A percentile compares a stretch with the other conserved stretches of the same genome.
These are phyloP conservation scores for Helianthus annuus DNA, from an alignment of 129 eudicot species.

Conservation along the genomic window DNA sequence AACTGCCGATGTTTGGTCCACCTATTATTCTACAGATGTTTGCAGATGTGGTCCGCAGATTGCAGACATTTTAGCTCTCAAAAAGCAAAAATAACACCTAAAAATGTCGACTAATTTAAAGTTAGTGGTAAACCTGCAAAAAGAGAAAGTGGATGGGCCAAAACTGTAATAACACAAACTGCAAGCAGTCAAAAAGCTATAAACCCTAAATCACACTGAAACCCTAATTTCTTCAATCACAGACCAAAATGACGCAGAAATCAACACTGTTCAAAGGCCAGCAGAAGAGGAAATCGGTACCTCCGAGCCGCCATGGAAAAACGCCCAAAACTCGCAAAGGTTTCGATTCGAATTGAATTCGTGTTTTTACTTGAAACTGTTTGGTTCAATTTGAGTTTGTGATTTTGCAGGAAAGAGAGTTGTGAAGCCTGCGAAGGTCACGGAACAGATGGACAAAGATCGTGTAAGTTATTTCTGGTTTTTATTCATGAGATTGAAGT, in stretches of 20 bases:
- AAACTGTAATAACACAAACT: neutral
- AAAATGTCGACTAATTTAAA: too few relatives aligned
- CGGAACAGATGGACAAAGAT: conserved; percentile 69
- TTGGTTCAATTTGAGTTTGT: neutral
- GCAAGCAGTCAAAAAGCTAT: neutral
- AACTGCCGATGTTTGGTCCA: too few relatives aligned
- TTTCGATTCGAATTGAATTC: neutral
- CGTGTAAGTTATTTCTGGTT: conserved; percentile 37
- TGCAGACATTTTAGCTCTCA: too few relatives aligned
- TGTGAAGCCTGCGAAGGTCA: conserved; percentile 65
- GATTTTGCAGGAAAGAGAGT: conserved; percentile 61
- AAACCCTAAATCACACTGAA: conserved; percentile 31
- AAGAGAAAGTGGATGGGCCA: conserved; percentile 6
- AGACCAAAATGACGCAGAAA: conserved; percentile 71
- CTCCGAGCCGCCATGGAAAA: conserved; percentile 91
- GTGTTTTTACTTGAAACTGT: neutral
- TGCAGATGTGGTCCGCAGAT: too few relatives aligned
- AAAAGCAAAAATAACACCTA: too few relatives aligned
- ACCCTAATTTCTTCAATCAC: conserved; percentile 16
- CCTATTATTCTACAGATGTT: too few relatives aligned
- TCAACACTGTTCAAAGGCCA: conserved; percentile 71
- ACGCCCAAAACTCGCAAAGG: conserved; percentile 67
- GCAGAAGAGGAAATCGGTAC: conserved; percentile 63
- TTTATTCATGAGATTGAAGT: neutral
- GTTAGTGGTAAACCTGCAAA: neutral